Conservation (phyloP, 2,329 filamentous ascomycete genomes). For the Polychaeton citri region DNA sequence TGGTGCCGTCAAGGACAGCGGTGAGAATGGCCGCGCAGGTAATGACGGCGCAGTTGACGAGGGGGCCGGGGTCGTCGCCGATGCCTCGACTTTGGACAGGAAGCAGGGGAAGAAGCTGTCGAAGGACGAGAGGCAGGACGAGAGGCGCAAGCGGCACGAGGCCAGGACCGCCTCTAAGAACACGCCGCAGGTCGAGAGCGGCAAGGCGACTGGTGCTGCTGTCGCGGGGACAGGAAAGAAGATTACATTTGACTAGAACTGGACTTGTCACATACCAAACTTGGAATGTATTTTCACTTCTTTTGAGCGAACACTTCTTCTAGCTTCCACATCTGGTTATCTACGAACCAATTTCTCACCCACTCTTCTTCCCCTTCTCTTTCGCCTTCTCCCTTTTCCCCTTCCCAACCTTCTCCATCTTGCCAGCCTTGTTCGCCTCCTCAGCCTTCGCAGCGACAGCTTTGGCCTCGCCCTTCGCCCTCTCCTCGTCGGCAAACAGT, state of each 20-base stretch:
- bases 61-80: not conserved
- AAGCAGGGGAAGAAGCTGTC: slow-evolving; percentile 17
- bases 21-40: slow-evolving; percentile 9
- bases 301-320: too few species aligned
- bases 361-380: slow-evolving; percentile 11
- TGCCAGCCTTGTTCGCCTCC: slow-evolving; percentile 1
- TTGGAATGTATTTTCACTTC: too few species aligned
- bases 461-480: slow-evolving; percentile 12
- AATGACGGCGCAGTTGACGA: slow-evolving; percentile 4
- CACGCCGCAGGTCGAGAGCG: slow-evolving; percentile 32
- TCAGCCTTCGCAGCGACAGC: slow-evolving; percentile 9
- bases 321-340: too few species aligned
- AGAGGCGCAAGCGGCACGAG: slow-evolving; percentile 26
- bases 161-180: slow-evolving; percentile 31
- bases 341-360: too few species aligned
- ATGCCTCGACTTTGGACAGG: slow-evolving; percentile 10
- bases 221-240: slow-evolving; percentile 70
- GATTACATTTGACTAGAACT: slow-evolving; percentile 70
- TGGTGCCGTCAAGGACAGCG: slow-evolving; percentile 20
- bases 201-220: slow-evolving; percentile 63
- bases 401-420: slow-evolving; percentile 2
- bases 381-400: slow-evolving; percentile 10
- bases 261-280: too few species aligned
- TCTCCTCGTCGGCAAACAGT: slow-evolving; percentile 38
- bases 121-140: slow-evolving; percentile 18